phyloP scores from a whole-genome alignment of 768 basidiomycete species.

The Lactifluus pinguis region DNA sequence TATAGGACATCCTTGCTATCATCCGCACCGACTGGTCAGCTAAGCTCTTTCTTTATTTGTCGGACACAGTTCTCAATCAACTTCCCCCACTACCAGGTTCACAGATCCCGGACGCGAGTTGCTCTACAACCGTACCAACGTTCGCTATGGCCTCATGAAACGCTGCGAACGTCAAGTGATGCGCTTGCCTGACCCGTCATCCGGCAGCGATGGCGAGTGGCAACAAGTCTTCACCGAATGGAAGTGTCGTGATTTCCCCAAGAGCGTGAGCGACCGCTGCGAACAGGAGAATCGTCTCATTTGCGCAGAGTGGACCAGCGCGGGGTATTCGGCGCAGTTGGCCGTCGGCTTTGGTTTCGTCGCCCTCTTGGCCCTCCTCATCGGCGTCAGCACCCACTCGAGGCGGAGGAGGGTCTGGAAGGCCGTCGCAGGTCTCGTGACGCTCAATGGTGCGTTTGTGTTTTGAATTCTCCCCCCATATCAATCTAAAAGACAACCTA shows the following conservation, averaged over 20 bases:
- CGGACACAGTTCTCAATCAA: neutral
- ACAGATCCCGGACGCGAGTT: slow-evolving; percentile 33
- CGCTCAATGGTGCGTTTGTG: slow-evolving; percentile 44
- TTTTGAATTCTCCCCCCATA: neutral
- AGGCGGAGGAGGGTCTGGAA: slow-evolving; percentile 70
- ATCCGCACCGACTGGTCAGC: slow-evolving; percentile 57
- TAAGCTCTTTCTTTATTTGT: slow-evolving; percentile 22
- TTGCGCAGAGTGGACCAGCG: slow-evolving; percentile 64
- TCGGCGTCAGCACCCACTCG: slow-evolving; percentile 67
- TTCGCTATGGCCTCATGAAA: slow-evolving; percentile 49
- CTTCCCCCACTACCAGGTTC: slow-evolving; percentile 26
- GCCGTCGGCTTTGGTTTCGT: slow-evolving; percentile 54
- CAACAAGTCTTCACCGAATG: slow-evolving; percentile 43
- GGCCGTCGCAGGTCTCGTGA: slow-evolving; percentile 55
- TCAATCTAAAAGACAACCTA: slow-evolving; percentile 18
- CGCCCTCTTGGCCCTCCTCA: slow-evolving; percentile 47
- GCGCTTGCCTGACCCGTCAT: slow-evolving; percentile 35
- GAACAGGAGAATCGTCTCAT: slow-evolving; percentile 46
- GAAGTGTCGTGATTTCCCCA: slow-evolving; percentile 59
- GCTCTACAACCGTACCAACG: slow-evolving; percentile 38
- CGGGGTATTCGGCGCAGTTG: slow-evolving; percentile 56
- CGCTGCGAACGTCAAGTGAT: slow-evolving; percentile 48
- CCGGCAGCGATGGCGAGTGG: slow-evolving; percentile 26
- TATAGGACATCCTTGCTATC: slow-evolving; percentile 49
- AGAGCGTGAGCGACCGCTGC: slow-evolving; percentile 37